Evolutionary conservation across 495 filamentous ascomycete species (phyloP).

Genomic region (Baudoinia panamericana): DNA sequence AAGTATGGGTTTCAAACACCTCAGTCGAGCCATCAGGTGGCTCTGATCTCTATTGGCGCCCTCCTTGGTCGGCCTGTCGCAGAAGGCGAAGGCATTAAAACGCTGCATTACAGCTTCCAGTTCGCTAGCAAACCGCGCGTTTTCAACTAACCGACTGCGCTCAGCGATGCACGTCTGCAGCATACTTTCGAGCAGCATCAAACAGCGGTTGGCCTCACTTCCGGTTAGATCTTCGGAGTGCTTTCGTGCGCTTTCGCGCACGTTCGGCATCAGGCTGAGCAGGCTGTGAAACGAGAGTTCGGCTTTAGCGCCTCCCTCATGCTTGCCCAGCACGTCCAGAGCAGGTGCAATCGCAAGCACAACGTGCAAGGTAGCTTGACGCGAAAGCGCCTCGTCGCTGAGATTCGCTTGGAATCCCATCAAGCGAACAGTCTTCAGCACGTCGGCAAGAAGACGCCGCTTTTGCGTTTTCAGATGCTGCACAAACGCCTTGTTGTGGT

Average conservation of each 20-base stretch:
- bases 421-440: slow-evolving; percentile 60
- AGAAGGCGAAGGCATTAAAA: not conserved
- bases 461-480: slow-evolving; percentile 84
- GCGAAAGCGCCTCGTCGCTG: slow-evolving; percentile 49
- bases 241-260: slow-evolving; percentile 48
- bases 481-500: slow-evolving; percentile 67
- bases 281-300: slow-evolving; percentile 68
- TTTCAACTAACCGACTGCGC: slow-evolving; percentile 29
- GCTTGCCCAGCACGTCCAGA: slow-evolving; percentile 24
- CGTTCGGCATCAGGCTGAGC: slow-evolving; percentile 54
- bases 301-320: slow-evolving; percentile 27
- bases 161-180: slow-evolving; percentile 56
- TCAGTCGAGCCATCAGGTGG: not conserved
- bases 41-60: not conserved
- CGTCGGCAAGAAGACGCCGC: slow-evolving; percentile 80
- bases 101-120: not conserved
- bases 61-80: not conserved
- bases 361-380: slow-evolving; percentile 55
- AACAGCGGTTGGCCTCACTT: slow-evolving; percentile 61
- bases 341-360: slow-evolving; percentile 42
- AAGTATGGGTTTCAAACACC: slow-evolving; percentile 17
- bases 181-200: slow-evolving; percentile 72
- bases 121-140: slow-evolving; percentile 15
- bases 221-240: slow-evolving; percentile 74
- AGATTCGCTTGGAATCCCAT: slow-evolving; percentile 85